Evolutionary conservation across 352 stramenopile genomes (phyloP).

Genomic region (Saprolegnia parasitica): DNA sequence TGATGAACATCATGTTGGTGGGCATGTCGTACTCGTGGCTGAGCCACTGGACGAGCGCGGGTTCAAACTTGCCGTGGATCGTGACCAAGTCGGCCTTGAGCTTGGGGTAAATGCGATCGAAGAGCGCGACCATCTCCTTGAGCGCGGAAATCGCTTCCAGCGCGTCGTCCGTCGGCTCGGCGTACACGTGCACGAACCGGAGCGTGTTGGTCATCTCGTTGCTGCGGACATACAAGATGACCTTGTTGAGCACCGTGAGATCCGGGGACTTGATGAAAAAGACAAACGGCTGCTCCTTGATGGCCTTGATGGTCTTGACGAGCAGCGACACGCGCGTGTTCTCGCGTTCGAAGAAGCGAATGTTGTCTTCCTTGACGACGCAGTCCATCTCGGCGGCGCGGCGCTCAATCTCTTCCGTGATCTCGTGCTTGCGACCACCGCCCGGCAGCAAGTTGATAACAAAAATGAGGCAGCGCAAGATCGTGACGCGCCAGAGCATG

Average conservation of each 20-base stretch:
- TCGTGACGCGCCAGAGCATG: constrained; percentile 75
- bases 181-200: constrained; percentile 80
- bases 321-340: neutral
- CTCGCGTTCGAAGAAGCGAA: constrained; percentile 7
- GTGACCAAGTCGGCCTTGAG: constrained; percentile 78
- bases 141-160: constrained; percentile 6
- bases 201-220: constrained; percentile 91
- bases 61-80: constrained; percentile 53
- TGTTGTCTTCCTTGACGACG: neutral
- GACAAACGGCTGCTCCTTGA: constrained; percentile 78
- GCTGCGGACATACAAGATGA: constrained; percentile 89
- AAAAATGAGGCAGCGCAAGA: constrained; percentile 66
- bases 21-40: constrained; percentile 62
- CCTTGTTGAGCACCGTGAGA: constrained; percentile 89
- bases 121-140: constrained; percentile 54
- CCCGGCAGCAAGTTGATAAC: constrained; percentile 35
- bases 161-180: constrained; percentile 28
- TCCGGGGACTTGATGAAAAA: constrained; percentile 89
- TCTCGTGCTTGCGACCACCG: neutral
- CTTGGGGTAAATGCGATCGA: constrained; percentile 90
- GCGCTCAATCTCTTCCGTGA: neutral
- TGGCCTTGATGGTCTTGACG: constrained; percentile 36
- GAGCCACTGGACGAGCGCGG: constrained; percentile 81
- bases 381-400: neutral
- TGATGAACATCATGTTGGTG: constrained; percentile 93